These are phyloP conservation scores for Nannochloropsis oceanica DNA, from an alignment of 108 stramenopile genomes.

Conservation along the genomic window DNA sequence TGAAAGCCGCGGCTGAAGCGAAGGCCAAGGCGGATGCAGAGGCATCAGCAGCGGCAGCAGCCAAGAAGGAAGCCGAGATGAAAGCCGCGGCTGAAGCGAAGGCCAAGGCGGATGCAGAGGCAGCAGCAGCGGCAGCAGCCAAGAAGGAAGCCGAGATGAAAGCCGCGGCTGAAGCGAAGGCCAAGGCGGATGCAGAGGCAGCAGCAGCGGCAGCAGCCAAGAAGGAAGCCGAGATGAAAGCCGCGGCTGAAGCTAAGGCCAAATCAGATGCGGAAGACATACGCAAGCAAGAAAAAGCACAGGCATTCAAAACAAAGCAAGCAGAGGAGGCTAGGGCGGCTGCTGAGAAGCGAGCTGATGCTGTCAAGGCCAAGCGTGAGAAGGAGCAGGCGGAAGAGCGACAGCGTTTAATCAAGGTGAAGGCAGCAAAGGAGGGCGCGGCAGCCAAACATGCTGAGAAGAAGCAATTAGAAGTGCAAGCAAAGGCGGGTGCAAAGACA, in stretches of 20 bases:
- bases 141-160: not conserved
- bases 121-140: not conserved
- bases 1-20: not conserved
- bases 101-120: not conserved
- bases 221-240: not conserved
- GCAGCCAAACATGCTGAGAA: not conserved
- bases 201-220: not conserved
- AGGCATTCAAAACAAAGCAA: not conserved
- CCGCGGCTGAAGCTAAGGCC: not conserved
- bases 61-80: not conserved
- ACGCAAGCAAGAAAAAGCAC: not conserved
- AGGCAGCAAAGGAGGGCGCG: not conserved
- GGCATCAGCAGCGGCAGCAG: too few species aligned
- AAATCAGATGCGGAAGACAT: not conserved
- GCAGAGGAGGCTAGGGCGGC: not conserved
- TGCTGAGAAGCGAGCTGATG: not conserved
- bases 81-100: not conserved
- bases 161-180: not conserved
- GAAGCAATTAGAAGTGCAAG: not conserved
- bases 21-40: too few species aligned
- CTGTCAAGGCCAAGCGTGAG: not conserved
- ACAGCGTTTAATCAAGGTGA: not conserved
- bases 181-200: not conserved
- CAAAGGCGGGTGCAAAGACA: not conserved
- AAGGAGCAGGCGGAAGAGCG: not conserved